These are phyloP conservation scores for Irpex sp. DNA, from an alignment of 1,284 basidiomycete species.

Conservation along the genomic window DNA sequence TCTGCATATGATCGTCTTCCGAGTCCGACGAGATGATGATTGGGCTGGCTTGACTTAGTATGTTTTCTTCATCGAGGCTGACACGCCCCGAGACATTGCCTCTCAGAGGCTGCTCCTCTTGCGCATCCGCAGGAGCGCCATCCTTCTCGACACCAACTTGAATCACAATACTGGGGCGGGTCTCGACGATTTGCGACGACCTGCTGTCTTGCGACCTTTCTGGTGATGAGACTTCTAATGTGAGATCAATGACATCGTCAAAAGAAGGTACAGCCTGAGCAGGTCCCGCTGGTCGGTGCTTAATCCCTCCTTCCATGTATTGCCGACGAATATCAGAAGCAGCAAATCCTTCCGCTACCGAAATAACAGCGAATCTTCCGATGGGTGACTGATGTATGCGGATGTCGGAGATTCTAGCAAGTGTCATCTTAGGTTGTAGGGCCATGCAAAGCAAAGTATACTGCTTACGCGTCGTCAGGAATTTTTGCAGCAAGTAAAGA, in stretches of 20 bases:
- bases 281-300: background rate
- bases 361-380: background rate
- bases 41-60: background rate
- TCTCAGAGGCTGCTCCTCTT: background rate
- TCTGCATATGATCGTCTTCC: background rate
- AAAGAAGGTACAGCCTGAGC: background rate
- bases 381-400: background rate
- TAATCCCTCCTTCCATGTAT: background rate
- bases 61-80: background rate
- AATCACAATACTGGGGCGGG: too few relatives aligned
- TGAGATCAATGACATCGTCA: background rate
- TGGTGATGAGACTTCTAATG: background rate
- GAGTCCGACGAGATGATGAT: background rate
- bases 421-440: background rate
- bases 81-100: background rate
- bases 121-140: background rate
- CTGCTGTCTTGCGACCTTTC: background rate
- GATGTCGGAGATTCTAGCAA: conserved; percentile 1
- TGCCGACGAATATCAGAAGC: background rate
- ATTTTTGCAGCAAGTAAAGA: background rate
- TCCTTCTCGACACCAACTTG: background rate
- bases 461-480: background rate
- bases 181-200: background rate
- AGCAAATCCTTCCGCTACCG: conserved; percentile 1
- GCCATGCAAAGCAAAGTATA: background rate